Percentiles rank a stretch among this genome's conserved stretches.
These are phyloP conservation scores for Euclidium syriacum DNA, from an alignment of 345 rosid species.

Conservation along the genomic window DNA sequence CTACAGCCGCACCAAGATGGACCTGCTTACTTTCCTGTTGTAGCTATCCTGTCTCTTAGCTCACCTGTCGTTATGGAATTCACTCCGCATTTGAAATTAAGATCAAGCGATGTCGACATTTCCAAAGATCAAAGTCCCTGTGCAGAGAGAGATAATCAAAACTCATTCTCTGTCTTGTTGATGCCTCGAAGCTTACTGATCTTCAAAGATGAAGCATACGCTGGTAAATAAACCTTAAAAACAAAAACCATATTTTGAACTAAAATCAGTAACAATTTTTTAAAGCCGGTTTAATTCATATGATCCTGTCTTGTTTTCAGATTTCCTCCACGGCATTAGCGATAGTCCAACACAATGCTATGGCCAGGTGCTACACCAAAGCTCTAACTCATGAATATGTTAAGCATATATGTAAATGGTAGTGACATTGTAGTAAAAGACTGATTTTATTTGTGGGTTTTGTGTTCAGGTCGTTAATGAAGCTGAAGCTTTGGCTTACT, in stretches of 20 bases:
- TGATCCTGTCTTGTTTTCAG: conserved; percentile 36
- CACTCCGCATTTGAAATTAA: conserved; percentile 60
- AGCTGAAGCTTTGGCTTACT: conserved; percentile 35
- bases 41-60: conserved; percentile 78
- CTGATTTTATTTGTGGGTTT: background rate
- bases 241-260: background rate
- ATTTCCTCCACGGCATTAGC: conserved; percentile 74
- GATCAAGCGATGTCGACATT: conserved; percentile 20
- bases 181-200: conserved; percentile 81
- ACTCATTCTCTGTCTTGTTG: conserved; percentile 58
- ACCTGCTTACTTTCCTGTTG: conserved; percentile 89
- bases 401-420: background rate
- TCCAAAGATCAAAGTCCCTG: conserved; percentile 7
- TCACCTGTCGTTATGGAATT: conserved; percentile 87
- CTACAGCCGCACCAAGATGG: conserved; percentile 94
- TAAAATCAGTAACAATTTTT: background rate
- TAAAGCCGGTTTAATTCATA: background rate
- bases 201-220: conserved; percentile 75
- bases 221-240: conserved; percentile 32
- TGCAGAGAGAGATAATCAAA: conserved; percentile 30
- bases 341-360: conserved; percentile 46
- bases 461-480: conserved; percentile 35
- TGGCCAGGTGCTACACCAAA: conserved; percentile 38
- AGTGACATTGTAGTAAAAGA: background rate
- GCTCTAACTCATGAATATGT: background rate